Evolutionary conservation across 2,329 filamentous ascomycete genomes (phyloP).

Genomic region (Fusarium sp.): DNA sequence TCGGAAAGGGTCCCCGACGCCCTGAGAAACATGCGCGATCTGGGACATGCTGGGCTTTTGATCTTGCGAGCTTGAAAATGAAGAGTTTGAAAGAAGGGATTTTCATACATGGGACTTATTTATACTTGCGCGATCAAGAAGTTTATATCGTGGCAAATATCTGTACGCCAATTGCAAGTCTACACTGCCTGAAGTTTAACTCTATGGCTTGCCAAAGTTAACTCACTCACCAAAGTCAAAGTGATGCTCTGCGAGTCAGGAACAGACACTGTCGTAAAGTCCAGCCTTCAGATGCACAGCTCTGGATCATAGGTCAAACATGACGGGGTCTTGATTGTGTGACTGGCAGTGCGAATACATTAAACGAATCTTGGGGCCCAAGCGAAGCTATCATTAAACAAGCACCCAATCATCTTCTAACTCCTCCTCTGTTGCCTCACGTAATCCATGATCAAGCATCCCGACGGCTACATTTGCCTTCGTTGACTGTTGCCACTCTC

Average conservation of each 20-base stretch:
- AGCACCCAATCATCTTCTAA: not conserved
- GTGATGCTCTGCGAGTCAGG: fast-evolving
- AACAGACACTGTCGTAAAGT: fast-evolving
- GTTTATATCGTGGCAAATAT: not conserved
- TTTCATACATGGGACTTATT: not conserved
- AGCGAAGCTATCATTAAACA: not conserved
- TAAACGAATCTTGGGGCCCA: not conserved
- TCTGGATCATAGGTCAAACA: not conserved
- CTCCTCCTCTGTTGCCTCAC: not conserved
- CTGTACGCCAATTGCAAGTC: not conserved
- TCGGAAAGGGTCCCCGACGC: not conserved
- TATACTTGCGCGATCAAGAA: not conserved
- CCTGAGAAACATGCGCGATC: fast-evolving
- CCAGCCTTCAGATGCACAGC: fast-evolving
- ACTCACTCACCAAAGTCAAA: not conserved
- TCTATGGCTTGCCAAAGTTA: no score
- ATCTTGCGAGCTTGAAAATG: not conserved
- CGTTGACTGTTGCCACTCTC: not conserved
- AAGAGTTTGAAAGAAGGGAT: fast-evolving
- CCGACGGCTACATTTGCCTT: fast-evolving
- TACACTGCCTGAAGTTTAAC: not conserved
- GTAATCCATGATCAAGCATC: not conserved
- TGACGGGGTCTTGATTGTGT: fast-evolving
- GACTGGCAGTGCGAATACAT: not conserved
- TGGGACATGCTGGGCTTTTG: no score